Evolutionary conservation across 257 asterid species (phyloP).

Genomic region (Solanum arcanum): DNA sequence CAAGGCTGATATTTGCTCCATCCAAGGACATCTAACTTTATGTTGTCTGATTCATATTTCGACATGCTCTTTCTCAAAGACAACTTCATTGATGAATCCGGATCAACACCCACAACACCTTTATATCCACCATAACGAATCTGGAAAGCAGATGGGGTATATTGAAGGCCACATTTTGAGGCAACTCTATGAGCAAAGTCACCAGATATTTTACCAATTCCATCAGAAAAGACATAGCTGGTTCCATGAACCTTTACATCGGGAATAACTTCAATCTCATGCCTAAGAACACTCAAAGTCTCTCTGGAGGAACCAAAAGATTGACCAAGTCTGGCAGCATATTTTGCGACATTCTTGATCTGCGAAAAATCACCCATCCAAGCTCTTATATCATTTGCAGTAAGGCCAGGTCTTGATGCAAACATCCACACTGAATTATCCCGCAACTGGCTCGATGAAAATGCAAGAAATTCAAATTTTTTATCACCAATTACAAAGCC

Average conservation of each 20-base stretch:
- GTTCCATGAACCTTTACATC: conserved; percentile 27
- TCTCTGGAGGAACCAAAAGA: conserved; percentile 84
- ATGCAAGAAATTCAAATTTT: conserved; percentile 79
- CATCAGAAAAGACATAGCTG: conserved; percentile 68
- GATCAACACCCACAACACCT: conserved; percentile 86
- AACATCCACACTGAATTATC: conserved; percentile 94
- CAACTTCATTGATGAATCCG: conserved; percentile 38
- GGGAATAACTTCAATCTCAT: conserved; percentile 41
- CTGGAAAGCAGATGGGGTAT: conserved; percentile 74
- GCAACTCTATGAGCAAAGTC: conserved; percentile 65
- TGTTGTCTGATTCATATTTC: conserved; percentile 56
- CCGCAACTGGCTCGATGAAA: conserved; percentile 81
- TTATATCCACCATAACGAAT: conserved; percentile 84
- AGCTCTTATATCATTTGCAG: conserved; percentile 45
- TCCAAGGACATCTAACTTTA: conserved; percentile 54
- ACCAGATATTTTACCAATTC: conserved; percentile 77
- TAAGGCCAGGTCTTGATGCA: conserved; percentile 35
- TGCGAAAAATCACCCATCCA: conserved; percentile 82
- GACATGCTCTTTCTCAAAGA: conserved; percentile 70
- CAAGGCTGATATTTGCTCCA: conserved; percentile 90
- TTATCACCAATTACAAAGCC: conserved; percentile 70
- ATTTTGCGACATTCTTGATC: conserved; percentile 75
- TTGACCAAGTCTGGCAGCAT: conserved; percentile 99
- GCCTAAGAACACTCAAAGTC: conserved; percentile 35
- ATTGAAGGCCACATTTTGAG: conserved; percentile 44